These are phyloP conservation scores for Hansfordia pulvinata DNA, from an alignment of 2,329 filamentous ascomycete genomes.

Conservation along the genomic window DNA sequence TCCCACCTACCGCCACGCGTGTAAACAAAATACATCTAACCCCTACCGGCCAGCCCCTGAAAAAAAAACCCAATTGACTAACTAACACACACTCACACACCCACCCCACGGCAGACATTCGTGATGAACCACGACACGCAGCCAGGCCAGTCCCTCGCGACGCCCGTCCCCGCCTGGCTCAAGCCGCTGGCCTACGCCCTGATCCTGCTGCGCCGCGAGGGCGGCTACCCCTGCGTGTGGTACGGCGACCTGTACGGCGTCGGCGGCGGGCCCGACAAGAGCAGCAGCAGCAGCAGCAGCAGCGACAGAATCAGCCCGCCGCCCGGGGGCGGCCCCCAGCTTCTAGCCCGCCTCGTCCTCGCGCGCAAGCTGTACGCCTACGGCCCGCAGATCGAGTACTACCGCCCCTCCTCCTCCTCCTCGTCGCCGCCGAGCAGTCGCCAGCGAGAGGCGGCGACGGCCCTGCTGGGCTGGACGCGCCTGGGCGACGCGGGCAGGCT, in stretches of 20 bases:
- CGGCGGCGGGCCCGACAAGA: constrained; percentile 19
- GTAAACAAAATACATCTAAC: too few relatives aligned
- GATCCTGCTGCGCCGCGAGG: constrained; percentile 49
- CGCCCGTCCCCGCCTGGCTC: constrained; percentile 51
- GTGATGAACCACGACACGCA: constrained; percentile 62
- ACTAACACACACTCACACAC: neutral
- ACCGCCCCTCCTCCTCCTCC: too few relatives aligned
- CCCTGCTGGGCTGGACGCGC: too few relatives aligned
- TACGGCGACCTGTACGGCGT: constrained; percentile 60
- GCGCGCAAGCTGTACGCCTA: constrained; percentile 55
- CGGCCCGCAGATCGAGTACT: constrained; percentile 52
- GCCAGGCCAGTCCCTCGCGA: constrained; percentile 26
- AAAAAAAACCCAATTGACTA: too few relatives aligned
- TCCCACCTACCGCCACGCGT: too few relatives aligned
- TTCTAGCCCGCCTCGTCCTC: constrained; percentile 30
- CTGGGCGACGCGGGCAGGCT: too few relatives aligned
- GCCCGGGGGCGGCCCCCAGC: neutral
- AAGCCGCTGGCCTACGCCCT: constrained; percentile 60
- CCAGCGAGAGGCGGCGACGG: too few relatives aligned
- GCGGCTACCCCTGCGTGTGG: constrained; percentile 54
- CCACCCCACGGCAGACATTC: constrained; percentile 42
- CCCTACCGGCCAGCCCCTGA: too few relatives aligned
- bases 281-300: too few relatives aligned
- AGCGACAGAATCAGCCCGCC: too few relatives aligned
- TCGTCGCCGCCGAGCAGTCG: too few relatives aligned